Base-by-base conservation (phyloP, 1,284 basidiomycete genomes). In the Rhodotorula glutinis region DNA sequence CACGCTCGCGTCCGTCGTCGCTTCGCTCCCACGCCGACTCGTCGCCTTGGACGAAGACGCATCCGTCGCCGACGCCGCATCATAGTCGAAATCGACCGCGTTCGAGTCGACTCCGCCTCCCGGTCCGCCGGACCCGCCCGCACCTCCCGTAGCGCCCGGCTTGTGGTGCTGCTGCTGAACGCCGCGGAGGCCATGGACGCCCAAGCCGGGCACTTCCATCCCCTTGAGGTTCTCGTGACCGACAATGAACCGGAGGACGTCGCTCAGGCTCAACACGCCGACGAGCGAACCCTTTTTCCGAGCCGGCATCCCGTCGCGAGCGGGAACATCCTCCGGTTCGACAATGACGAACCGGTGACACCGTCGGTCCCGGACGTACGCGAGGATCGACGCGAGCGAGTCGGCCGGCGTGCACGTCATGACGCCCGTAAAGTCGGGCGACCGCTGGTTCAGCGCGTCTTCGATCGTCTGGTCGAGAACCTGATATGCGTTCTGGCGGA, bases 341-440 rank as follows among this genome's bases (percentile, higher is more conserved):
- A 73, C 57, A 16, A 71, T 70, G 40, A 73, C 70, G 58, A 71
- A 69, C 23, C 96, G 87, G 78, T 99, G 96, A 10, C 97, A 92
- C 30, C 96, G 83, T 43, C 93, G 86, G 76, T 92, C 92, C 79
- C 92, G 91, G 77, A 98, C 90, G 29, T 97, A 85, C 67, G 91
- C 88, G 69, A 99, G 86, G 29, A 98, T 84, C 1, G 91, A 93
- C 1, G 90, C 91, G n/a, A 98, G 82, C 0, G 93, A 93, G 78
- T 98, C 95, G 11, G 88, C 86, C 1, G 92, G 91, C 1, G 91
- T 92, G 78, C 96, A 98, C 27, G 95, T 91, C 67, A 97, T 92
- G 3, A 98, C 93, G 21, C 96, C 96, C 13, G 91, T 88, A 78
- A 98, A 98, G 79, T 98, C 96, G 11, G 89, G 85, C 13, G 88